phyloP scores from a whole-genome alignment of 495 filamentous ascomycete species.

The Penicillium nucicola region DNA sequence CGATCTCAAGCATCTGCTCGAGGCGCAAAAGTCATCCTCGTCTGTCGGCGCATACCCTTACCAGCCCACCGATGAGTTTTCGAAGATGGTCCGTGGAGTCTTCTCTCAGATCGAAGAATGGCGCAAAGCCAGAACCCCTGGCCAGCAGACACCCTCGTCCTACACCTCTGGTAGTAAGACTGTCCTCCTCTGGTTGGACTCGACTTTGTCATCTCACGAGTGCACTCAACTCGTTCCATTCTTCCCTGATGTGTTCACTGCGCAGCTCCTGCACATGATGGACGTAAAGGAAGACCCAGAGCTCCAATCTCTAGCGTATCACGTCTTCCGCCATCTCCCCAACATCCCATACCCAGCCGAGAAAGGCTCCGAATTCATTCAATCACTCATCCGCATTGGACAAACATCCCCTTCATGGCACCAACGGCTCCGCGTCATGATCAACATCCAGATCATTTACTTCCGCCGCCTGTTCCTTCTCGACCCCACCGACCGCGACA shows the following conservation, averaged over 20 bases:
- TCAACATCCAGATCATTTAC: conserved; percentile 99
- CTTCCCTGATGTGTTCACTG: conserved; percentile 86
- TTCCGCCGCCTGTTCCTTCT: conserved; percentile 97
- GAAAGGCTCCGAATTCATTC: conserved; percentile 79
- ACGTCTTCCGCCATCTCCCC: conserved; percentile 93
- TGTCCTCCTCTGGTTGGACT: conserved; percentile 91
- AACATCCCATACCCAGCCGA: conserved; percentile 91
- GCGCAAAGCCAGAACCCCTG: conserved; percentile 78
- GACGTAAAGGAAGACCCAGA: conserved; percentile 98
- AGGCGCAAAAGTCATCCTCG: conserved; percentile 71
- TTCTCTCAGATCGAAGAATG: conserved; percentile 83
- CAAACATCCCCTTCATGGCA: conserved; percentile 89
- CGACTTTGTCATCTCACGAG: conserved; percentile 83
- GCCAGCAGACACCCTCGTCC: conserved; percentile 87
- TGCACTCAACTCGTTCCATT: conserved; percentile 88
- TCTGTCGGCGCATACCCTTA: conserved; percentile 88
- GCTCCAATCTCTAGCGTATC: conserved; percentile 90
- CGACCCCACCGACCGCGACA: conserved; percentile 66
- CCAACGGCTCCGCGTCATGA: conserved; percentile 90
- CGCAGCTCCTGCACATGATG: conserved; percentile 98
- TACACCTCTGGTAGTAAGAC: conserved; percentile 98
- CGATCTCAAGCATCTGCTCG: conserved; percentile 69
- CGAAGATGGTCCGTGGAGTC: conserved; percentile 66
- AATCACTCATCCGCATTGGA: conserved; percentile 83
- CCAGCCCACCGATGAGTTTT: conserved; percentile 69